These are phyloP conservation scores for Diaporthe aspalathi DNA, from an alignment of 2,329 filamentous ascomycete species.

Conservation along the genomic window DNA sequence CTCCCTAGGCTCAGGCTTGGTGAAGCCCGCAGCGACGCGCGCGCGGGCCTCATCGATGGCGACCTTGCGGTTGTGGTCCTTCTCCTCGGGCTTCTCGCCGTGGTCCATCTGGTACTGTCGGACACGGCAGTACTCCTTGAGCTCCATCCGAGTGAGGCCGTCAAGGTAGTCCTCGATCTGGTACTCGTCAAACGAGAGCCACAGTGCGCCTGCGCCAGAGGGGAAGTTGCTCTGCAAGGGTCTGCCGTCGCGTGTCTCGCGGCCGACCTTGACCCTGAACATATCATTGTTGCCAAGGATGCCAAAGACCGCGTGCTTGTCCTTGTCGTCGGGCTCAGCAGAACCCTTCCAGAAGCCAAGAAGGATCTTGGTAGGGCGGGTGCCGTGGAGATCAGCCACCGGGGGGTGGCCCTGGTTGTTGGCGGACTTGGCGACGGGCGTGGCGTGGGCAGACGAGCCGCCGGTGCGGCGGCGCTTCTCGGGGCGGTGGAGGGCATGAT, in stretches of 20 bases:
- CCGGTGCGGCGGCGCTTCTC: slow-evolving; percentile 62
- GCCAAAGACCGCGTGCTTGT: slow-evolving; percentile 72
- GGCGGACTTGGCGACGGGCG: slow-evolving; percentile 4
- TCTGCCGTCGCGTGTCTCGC: slow-evolving; percentile 70
- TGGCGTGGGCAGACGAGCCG: slow-evolving; percentile 24
- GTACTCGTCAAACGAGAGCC: slow-evolving; percentile 73
- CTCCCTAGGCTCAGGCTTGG: slow-evolving; percentile 40
- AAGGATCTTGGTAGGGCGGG: slow-evolving; percentile 67
- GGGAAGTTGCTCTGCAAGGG: slow-evolving; percentile 71
- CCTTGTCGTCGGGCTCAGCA: slow-evolving; percentile 55
- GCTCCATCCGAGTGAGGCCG: slow-evolving; percentile 62
- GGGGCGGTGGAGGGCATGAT: slow-evolving; percentile 53
- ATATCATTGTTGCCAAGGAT: slow-evolving; percentile 72
- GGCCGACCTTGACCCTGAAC: slow-evolving; percentile 72
- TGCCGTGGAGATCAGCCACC: slow-evolving; percentile 60
- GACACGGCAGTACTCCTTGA: slow-evolving; percentile 73
- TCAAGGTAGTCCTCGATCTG: slow-evolving; percentile 67
- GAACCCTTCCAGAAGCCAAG: slow-evolving; percentile 71
- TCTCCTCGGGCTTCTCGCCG: slow-evolving; percentile 62
- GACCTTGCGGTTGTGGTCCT: slow-evolving; percentile 60
- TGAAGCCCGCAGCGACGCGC: slow-evolving; percentile 51
- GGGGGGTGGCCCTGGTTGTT: neutral
- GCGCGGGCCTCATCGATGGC: slow-evolving; percentile 64
- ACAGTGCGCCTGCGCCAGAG: slow-evolving; percentile 67
- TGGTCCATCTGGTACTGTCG: slow-evolving; percentile 68